A percentile compares a stretch with the other conserved stretches of the same genome.
Conservation (phyloP, 129 eudicot genomes). For the Lonicera japonica region DNA sequence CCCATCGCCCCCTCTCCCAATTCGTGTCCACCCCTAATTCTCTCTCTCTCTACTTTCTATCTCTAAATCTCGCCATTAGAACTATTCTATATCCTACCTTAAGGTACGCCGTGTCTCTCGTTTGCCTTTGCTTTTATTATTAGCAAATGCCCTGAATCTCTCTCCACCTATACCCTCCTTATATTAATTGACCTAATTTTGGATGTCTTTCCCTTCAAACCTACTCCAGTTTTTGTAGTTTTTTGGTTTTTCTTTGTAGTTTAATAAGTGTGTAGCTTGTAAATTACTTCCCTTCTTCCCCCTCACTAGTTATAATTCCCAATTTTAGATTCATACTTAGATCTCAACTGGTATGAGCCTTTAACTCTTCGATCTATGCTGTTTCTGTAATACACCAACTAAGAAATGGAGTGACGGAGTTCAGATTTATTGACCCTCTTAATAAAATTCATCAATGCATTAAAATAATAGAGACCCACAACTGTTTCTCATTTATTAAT, state of each 20-base stretch:
- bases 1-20: constrained; percentile 16
- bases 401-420: neutral
- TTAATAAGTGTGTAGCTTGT: neutral
- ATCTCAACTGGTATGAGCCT: constrained; percentile 8
- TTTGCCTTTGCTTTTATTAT: neutral
- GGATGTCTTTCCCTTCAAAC: neutral
- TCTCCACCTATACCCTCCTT: neutral
- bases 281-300: neutral
- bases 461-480: too few species aligned
- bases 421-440: too few species aligned
- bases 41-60: constrained; percentile 14
- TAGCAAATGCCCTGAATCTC: neutral
- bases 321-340: neutral
- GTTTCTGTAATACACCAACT: neutral
- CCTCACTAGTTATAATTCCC: neutral
- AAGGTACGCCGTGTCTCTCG: constrained; percentile 30
- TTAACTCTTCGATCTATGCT: neutral
- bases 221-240: neutral
- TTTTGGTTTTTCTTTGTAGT: neutral
- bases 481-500: neutral
- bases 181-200: neutral
- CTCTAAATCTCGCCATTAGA: neutral
- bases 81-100: constrained; percentile 15
- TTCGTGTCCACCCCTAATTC: constrained; percentile 37
- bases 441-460: too few species aligned